phyloP scores from a whole-genome alignment of 1,139 yeast genomes.

The Keqinozyma sinolaborantium region DNA sequence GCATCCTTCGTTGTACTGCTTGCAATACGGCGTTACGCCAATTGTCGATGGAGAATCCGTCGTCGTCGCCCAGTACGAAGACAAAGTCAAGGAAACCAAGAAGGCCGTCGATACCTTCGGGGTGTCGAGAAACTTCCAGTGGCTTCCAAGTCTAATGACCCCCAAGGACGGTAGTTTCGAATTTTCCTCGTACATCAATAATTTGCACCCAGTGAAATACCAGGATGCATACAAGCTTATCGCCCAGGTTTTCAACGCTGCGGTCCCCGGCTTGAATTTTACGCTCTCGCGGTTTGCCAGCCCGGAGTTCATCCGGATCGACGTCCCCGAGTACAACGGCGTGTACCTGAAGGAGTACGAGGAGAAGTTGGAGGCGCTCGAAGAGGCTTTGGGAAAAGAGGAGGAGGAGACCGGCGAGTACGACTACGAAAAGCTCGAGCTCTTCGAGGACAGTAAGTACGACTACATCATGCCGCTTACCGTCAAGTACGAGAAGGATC shows the following conservation, averaged over 20 bases:
- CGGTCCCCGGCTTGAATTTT: conserved; percentile 28
- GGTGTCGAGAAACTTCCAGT: conserved; percentile 23
- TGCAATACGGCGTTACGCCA: conserved; percentile 32
- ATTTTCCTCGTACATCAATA: conserved; percentile 35
- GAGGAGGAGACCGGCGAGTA: conserved; percentile 7
- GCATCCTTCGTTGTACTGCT: conserved; percentile 41
- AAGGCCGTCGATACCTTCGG: conserved; percentile 15
- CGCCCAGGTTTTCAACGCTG: conserved; percentile 23
- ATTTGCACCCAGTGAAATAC: conserved; percentile 28
- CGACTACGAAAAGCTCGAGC: conserved; percentile 9
- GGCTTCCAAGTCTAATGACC: conserved; percentile 26
- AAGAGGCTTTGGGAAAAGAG: conserved; percentile 6
- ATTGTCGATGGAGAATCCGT: conserved; percentile 7
- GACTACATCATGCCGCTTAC: conserved; percentile 13
- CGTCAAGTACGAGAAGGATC: conserved; percentile 14
- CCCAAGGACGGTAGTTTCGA: conserved; percentile 11
- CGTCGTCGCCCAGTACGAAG: conserved; percentile 9
- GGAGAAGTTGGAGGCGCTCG: conserved; percentile 2
- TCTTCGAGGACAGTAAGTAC: conserved; percentile 7
- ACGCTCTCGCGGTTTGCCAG: conserved; percentile 22
- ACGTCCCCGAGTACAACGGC: conserved; percentile 11
- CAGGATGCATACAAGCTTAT: conserved; percentile 23
- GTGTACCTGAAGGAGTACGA: conserved; percentile 16
- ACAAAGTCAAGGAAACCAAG: conserved; percentile 13
- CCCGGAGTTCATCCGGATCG: conserved; percentile 14